Base-by-base conservation (phyloP, 1,284 basidiomycete genomes). In the Veloboletus limbatus region DNA sequence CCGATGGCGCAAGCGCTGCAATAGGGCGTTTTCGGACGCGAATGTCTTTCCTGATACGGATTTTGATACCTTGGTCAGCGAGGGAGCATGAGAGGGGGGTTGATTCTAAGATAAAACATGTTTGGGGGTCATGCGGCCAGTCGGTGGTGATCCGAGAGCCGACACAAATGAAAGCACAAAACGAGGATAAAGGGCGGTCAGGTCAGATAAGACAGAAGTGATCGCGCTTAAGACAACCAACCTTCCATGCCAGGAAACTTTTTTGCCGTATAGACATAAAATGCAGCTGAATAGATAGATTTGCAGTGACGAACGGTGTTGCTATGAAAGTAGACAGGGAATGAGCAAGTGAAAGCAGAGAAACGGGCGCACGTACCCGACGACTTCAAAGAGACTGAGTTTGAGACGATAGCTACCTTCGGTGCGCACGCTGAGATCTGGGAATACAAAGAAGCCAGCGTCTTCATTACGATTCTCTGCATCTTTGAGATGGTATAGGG, bases 181-280 rank as follows among this genome's bases (percentile, higher is more conserved):
- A 46, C 43, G 43, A 58, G 46, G 44, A 56, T 30, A 42, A 50
- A 21, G 44, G 32, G 8, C 38, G 44, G 40, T 2, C 11, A 14
- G 36, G 46, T 56, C 27, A 64, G 63, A 51, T 49, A 59, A 65
- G 60, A 55, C 50, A 51, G 44, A n/a, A 20, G 30, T 11, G 4
- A 17, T 13, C 5, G 24, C 9, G 18, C 9, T 8, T 8, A 25
- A 20, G 13, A 31, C 24, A 11, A 68, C 81, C 33, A 52, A 89
- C 90, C 85, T 74, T 91, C 87, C 86, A 94, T 93, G 18, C 91
- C 91, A 0, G 92, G 92, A 64, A 95, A 96, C 68, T 94, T 92
- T 74, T 96, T 96, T 4, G 92, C 90, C 0, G 92, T 92, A 64
- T 92, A 96, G 22, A 95, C 89, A 54, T 92, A 90, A 67, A 95